Evolutionary conservation across 2,329 filamentous ascomycete genomes (phyloP).

Genomic region (Rhytidhysteron rufulum): DNA sequence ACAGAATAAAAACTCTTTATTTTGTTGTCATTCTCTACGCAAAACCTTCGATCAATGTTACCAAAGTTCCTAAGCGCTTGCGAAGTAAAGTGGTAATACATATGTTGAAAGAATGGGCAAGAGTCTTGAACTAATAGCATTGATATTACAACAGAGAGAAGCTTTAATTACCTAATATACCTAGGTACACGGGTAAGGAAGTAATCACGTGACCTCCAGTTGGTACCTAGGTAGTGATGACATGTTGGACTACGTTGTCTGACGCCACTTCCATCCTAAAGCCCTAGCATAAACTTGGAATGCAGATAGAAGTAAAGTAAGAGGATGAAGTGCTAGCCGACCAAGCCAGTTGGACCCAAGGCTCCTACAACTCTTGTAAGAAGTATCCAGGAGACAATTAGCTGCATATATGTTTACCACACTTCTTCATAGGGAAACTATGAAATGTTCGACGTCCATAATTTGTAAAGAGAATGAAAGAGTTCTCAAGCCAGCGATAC

Average conservation of each 20-base stretch:
- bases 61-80: no score
- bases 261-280: constrained; percentile 83
- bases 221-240: constrained; percentile 74
- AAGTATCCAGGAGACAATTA: constrained; percentile 2
- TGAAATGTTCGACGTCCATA: constrained; percentile 44
- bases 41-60: no score
- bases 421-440: constrained; percentile 50
- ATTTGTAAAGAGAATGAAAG: constrained; percentile 8
- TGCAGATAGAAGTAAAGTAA: constrained; percentile 83
- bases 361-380: constrained; percentile 49
- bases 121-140: background rate
- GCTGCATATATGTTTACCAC: constrained; percentile 43
- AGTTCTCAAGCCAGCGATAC: no score
- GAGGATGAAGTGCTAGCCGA: constrained; percentile 92
- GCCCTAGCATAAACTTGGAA: constrained; percentile 80
- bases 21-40: no score
- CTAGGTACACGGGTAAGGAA: constrained; percentile 87
- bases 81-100: no score
- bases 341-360: constrained; percentile 87
- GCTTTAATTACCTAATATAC: constrained; percentile 73
- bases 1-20: background rate
- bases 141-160: no score
- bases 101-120: no score
- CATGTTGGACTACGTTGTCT: constrained; percentile 89
- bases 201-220: constrained; percentile 75